These are phyloP conservation scores for Ophiocordyceps australis DNA, from an alignment of 2,329 filamentous ascomycete species.

Conservation along the genomic window DNA sequence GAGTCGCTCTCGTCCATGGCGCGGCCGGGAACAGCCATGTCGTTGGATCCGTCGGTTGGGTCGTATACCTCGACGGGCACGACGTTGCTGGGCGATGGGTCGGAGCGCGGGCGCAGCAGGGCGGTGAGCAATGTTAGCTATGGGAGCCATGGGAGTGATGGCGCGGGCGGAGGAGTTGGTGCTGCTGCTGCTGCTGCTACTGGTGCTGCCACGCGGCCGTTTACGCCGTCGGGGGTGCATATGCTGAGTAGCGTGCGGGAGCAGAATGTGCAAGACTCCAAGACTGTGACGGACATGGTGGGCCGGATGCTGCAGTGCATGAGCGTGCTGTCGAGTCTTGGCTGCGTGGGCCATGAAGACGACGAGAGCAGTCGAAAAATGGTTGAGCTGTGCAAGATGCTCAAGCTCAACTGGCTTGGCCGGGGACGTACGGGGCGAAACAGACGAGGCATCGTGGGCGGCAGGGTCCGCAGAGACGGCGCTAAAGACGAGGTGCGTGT, in stretches of 20 bases:
- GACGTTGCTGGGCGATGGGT: constrained; percentile 54
- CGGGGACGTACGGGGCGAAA: constrained; percentile 79
- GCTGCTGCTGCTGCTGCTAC: too few relatives aligned
- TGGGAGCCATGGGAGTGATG: constrained; percentile 30
- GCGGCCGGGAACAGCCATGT: constrained; percentile 57
- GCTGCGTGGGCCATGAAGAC: constrained; percentile 32
- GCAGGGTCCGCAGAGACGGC: constrained; percentile 29
- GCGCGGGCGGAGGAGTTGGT: constrained; percentile 13
- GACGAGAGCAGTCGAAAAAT: constrained; percentile 65
- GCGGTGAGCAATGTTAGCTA: constrained; percentile 74
- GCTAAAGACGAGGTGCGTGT: constrained; percentile 22
- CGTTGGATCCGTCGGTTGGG: constrained; percentile 53
- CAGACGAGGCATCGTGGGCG: constrained; percentile 73
- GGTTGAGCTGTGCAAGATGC: constrained; percentile 63
- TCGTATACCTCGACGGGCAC: constrained; percentile 68
- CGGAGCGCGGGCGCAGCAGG: constrained; percentile 45
- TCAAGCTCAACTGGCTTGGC: constrained; percentile 96
- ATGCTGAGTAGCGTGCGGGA: constrained; percentile 27
- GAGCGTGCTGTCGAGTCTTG: constrained; percentile 68
- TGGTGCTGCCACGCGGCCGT: too few relatives aligned
- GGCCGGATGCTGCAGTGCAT: constrained; percentile 94
- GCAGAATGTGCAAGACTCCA: constrained; percentile 47
- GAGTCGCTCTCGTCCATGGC: constrained; percentile 25
- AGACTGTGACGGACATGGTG: constrained; percentile 83
- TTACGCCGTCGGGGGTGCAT: constrained; percentile 24